Evolutionary conservation across 495 filamentous ascomycete genomes (phyloP).

Genomic region (Thermothielavioides terrestris): DNA sequence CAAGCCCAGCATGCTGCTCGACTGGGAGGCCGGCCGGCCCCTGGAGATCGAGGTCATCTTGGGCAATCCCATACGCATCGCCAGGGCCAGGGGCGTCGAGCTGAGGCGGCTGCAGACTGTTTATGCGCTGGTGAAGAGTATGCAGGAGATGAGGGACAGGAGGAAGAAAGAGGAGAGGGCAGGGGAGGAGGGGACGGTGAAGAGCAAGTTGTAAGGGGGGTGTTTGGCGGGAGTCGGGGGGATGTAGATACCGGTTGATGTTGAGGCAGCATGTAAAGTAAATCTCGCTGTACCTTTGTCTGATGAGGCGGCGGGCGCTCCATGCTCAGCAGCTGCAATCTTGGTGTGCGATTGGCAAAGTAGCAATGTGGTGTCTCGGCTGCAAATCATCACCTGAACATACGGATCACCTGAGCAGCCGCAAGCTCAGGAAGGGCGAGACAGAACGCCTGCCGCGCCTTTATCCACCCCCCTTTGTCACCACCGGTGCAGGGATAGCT

Average conservation of each 20-base stretch:
- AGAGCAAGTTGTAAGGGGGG: slow-evolving; percentile 27
- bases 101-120: slow-evolving; percentile 46
- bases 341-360: no score
- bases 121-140: slow-evolving; percentile 42
- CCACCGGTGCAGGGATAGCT: no score
- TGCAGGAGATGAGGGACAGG: slow-evolving; percentile 36
- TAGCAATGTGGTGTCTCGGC: no score
- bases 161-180: slow-evolving; percentile 24
- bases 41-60: slow-evolving; percentile 57
- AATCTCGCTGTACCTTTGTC: no score
- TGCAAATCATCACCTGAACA: no score
- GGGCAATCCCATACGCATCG: slow-evolving; percentile 49
- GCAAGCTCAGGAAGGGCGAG: no score
- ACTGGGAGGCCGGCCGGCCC: slow-evolving; percentile 47
- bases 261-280: neutral
- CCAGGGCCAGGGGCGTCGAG: slow-evolving; percentile 41
- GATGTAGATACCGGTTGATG: neutral
- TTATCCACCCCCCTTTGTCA: no score
- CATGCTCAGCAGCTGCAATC: no score
- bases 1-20: slow-evolving; percentile 52
- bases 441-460: no score
- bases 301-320: no score
- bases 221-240: neutral
- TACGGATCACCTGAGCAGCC: no score
- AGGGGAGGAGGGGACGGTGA: slow-evolving; percentile 22